A percentile compares a stretch with the other conserved stretches of the same genome.
phyloP scores from a whole-genome alignment of 2,329 filamentous ascomycete genomes.

The Arthrinium phaeospermum region DNA sequence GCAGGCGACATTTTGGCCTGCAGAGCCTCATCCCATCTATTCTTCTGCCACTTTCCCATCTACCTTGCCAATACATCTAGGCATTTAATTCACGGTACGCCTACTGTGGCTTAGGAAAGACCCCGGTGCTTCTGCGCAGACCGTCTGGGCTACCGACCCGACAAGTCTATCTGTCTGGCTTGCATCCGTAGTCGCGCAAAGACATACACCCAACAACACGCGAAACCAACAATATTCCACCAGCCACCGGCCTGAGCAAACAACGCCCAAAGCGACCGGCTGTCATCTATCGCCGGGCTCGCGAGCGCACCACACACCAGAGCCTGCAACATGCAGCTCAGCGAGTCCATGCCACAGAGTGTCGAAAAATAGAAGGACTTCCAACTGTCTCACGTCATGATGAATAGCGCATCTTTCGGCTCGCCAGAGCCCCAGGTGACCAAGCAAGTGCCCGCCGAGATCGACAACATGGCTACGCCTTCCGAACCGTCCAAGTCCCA shows the following conservation, averaged over 20 bases:
- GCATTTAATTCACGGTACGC: not conserved
- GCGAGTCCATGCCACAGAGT: not conserved
- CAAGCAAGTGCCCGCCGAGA: not conserved
- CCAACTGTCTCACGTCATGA: slow-evolving; percentile 6
- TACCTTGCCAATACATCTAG: not conserved
- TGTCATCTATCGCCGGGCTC: not conserved
- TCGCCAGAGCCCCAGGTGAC: slow-evolving; percentile 9
- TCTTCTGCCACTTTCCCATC: not conserved
- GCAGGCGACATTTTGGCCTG: not conserved
- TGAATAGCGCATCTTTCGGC: slow-evolving; percentile 7
- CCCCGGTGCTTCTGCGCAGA: not conserved
- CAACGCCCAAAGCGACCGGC: not conserved
- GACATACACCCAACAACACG: not conserved
- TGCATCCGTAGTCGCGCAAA: slow-evolving; percentile 2
- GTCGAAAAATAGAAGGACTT: slow-evolving; percentile 2
- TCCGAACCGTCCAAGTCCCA: slow-evolving; percentile 30
- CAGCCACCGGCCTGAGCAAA: not conserved
- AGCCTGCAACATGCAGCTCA: slow-evolving; percentile 19
- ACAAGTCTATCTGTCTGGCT: not conserved
- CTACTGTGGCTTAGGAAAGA: not conserved
- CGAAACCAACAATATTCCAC: not conserved
- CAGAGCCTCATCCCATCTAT: slow-evolving; percentile 11
- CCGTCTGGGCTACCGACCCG: not conserved
- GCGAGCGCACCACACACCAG: not conserved
- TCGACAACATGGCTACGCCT: slow-evolving; percentile 3